phyloP scores from a whole-genome alignment of 768 basidiomycete species.

The Gloeostereum incarnatum region DNA sequence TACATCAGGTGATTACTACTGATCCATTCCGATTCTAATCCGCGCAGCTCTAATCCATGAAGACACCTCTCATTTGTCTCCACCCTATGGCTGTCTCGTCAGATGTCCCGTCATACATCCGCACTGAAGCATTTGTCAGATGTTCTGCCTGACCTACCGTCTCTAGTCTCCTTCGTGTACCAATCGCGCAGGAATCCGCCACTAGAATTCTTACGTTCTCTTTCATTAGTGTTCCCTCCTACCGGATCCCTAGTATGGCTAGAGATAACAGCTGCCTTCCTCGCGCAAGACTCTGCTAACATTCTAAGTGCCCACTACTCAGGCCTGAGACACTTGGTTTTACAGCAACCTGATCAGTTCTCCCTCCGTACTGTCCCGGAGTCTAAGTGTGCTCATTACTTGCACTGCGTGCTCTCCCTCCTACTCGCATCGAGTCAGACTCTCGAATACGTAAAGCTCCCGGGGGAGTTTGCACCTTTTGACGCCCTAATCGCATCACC shows the following conservation, averaged over 20 bases:
- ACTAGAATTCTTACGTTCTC: not conserved
- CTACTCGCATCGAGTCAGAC: constrained; percentile 1
- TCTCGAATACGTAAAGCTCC: constrained; percentile 4
- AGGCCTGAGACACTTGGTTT: constrained; percentile 1
- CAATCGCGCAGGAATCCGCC: too few species aligned
- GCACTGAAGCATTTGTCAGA: not conserved
- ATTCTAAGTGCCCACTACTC: not conserved
- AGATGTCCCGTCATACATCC: not conserved
- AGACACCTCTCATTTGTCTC: not conserved
- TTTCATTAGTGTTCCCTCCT: not conserved
- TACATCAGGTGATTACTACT: constrained; percentile 3
- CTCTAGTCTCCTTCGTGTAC: constrained; percentile 3
- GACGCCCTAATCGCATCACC: not conserved
- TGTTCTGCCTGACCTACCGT: constrained; percentile 1
- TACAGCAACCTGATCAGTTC: constrained; percentile 1
- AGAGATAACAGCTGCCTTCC: constrained; percentile 2
- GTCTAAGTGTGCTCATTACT: not conserved
- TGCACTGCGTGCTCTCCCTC: constrained; percentile 4
- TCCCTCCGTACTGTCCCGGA: constrained; percentile 2
- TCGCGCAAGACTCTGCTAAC: not conserved
- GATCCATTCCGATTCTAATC: not conserved
- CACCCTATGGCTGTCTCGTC: not conserved
- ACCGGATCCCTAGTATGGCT: not conserved
- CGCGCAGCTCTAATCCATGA: not conserved
- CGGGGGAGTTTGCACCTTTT: constrained; percentile 4